Evolutionary conservation across 1,284 basidiomycete species (phyloP).

Genomic region (Malassezia sympodialis): DNA sequence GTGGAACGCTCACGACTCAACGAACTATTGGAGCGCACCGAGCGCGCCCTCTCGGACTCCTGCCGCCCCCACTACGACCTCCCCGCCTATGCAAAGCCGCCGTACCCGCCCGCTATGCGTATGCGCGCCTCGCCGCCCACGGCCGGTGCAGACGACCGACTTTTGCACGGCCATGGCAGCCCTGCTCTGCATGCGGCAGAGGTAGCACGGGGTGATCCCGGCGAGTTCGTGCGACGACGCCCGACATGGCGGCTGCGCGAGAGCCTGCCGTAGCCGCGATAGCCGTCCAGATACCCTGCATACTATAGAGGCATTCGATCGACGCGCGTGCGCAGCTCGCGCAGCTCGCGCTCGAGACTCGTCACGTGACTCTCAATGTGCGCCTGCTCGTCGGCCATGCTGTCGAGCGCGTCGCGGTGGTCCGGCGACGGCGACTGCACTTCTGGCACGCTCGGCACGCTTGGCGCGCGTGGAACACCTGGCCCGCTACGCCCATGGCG

Average conservation of each 20-base stretch:
- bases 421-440: not conserved
- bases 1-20: conserved; percentile 32
- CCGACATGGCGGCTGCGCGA: not conserved
- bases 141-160: not conserved
- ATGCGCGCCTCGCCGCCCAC: not conserved
- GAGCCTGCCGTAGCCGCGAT: not conserved
- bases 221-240: not conserved
- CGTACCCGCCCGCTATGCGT: not conserved
- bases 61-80: conserved; percentile 13
- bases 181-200: not conserved
- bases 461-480: not conserved
- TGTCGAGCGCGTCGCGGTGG: not conserved
- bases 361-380: conserved; percentile 6
- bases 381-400: conserved; percentile 5
- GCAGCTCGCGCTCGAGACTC: conserved; percentile 10
- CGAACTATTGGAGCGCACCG: conserved; percentile 31
- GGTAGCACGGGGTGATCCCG: not conserved
- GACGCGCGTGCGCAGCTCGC: conserved; percentile 5
- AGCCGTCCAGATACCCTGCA: not conserved
- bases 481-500: not conserved
- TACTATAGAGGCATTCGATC: conserved; percentile 5
- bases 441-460: not conserved
- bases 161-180: not conserved
- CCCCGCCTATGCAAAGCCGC: not conserved
- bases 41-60: conserved; percentile 22